Conservation (phyloP, 805 yeast species). For the Zygoascus tannicola region DNA sequence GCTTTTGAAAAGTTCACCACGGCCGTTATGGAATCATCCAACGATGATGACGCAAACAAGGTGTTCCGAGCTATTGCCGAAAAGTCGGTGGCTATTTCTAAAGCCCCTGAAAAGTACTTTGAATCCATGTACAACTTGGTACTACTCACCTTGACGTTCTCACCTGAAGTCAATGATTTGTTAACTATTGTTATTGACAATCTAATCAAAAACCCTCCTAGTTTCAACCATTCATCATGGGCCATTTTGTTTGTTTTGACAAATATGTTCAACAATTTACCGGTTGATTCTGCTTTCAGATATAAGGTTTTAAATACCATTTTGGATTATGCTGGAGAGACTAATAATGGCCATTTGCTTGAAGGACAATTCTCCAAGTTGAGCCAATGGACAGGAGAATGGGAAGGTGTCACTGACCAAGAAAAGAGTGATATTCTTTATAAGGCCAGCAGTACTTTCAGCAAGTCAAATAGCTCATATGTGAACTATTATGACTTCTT, state of each 20-base stretch:
- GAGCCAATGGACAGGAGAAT: slow-evolving; percentile 30
- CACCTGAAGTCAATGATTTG: slow-evolving; percentile 26
- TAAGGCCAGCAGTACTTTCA: slow-evolving; percentile 14
- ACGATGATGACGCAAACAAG: slow-evolving; percentile 21
- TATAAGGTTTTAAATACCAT: slow-evolving; percentile 27
- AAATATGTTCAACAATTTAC: slow-evolving; percentile 33
- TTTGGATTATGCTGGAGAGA: slow-evolving; percentile 25
- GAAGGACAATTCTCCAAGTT: slow-evolving; percentile 31
- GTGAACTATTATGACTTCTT: slow-evolving; percentile 5
- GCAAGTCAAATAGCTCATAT: slow-evolving; percentile 15
- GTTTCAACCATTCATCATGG: slow-evolving; percentile 20
- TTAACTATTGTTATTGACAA: slow-evolving; percentile 24
- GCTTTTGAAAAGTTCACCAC: slow-evolving; percentile 15
- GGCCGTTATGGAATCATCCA: slow-evolving; percentile 18
- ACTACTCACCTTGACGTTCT: slow-evolving; percentile 28
- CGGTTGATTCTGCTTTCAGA: slow-evolving; percentile 22
- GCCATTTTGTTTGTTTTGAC: slow-evolving; percentile 28
- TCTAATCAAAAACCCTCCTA: slow-evolving; percentile 21
- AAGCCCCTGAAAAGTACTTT: slow-evolving; percentile 30
- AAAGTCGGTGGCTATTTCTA: slow-evolving; percentile 20
- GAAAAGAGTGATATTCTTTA: slow-evolving; percentile 21
- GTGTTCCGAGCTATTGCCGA: slow-evolving; percentile 26
- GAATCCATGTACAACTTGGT: slow-evolving; percentile 33
- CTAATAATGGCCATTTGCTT: slow-evolving; percentile 27
- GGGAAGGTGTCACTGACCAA: slow-evolving; percentile 24